Base-by-base conservation (phyloP, 164 flowering plant genomes). In the Vitis rotundifolia region DNA sequence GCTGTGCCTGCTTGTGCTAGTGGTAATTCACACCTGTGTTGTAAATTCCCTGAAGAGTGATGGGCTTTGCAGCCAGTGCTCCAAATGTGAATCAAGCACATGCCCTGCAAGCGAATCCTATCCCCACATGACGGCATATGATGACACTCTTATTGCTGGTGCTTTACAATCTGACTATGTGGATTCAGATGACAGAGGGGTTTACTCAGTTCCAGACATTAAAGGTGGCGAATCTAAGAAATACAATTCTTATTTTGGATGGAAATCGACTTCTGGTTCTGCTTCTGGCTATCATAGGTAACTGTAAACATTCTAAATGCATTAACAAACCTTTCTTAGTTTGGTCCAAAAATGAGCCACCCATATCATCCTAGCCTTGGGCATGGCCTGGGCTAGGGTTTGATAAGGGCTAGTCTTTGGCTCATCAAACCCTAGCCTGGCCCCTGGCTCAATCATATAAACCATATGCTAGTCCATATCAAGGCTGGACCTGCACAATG, bases 251-350 rank as follows among this genome's bases (percentile, higher is more conserved):
- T 88, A 88, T 61, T 89, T 62, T 72, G 91, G 91, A 8, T 89
- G 91, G 93, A 26, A 84, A 74, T 85, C 89, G 1, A 80, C 88
- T 59, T 87, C 93, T n/a, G 93, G 91, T 44, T 83, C 91, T 1
- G 83, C 87, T 76, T 85, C 88, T 15, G 90, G 88, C 19, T 81
- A 77, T 61, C 90, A 86, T 58, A 82, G 87, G 88, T 83, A 77
- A 49, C 3, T 49, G 11, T 8, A 44, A 28, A 8, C 14, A 37
- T 37, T 37, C 44, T 37, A 37, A 37, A 37, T 37, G 5, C 44
- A 37, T 37, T 22, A 22, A 22, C 26, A 22, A 22, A 22, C 26
- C 26, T 22, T 22, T 22, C 26, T 22, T 22, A 22, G 26, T 22
- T 37, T 37, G 44, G 44, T 37, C 7, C 44, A 37, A 37, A 37